These are phyloP conservation scores for Selenicereus undatus DNA, from an alignment of 148 eudicot species.

Conservation along the genomic window DNA sequence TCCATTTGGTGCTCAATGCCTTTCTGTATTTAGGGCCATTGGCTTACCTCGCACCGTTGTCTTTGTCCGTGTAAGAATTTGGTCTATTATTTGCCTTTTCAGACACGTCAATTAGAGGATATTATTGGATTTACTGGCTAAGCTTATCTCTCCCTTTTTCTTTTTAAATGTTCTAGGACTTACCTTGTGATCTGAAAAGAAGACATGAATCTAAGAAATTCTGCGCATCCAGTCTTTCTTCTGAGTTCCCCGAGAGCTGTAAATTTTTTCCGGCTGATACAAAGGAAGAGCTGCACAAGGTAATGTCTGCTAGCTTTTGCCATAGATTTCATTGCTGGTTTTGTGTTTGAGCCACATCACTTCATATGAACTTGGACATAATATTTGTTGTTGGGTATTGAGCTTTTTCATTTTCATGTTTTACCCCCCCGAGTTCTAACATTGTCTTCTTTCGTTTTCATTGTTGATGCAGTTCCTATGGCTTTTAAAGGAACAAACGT, in stretches of 20 bases:
- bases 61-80: slow-evolving; percentile 71
- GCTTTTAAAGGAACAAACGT: slow-evolving; percentile 81
- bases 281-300: slow-evolving; percentile 90
- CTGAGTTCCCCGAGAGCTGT: slow-evolving; percentile 85
- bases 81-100: not conserved
- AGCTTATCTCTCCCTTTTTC: slow-evolving; percentile 17
- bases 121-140: slow-evolving; percentile 9
- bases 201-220: slow-evolving; percentile 61
- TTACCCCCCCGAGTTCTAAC: not conserved
- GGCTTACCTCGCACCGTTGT: slow-evolving; percentile 80
- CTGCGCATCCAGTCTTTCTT: slow-evolving; percentile 59
- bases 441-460: not conserved
- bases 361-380: not conserved
- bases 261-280: slow-evolving; percentile 79
- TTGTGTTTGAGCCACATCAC: not conserved
- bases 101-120: not conserved
- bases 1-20: slow-evolving; percentile 88
- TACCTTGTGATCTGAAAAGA: slow-evolving; percentile 68
- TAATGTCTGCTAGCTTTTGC: slow-evolving; percentile 22
- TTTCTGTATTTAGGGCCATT: slow-evolving; percentile 82
- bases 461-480: slow-evolving; percentile 66
- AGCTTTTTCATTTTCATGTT: not conserved
- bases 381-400: not conserved
- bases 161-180: slow-evolving; percentile 43
- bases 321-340: not conserved